phyloP scores from a whole-genome alignment of 1,139 yeast species.

The Yamadazyma taylorii region DNA sequence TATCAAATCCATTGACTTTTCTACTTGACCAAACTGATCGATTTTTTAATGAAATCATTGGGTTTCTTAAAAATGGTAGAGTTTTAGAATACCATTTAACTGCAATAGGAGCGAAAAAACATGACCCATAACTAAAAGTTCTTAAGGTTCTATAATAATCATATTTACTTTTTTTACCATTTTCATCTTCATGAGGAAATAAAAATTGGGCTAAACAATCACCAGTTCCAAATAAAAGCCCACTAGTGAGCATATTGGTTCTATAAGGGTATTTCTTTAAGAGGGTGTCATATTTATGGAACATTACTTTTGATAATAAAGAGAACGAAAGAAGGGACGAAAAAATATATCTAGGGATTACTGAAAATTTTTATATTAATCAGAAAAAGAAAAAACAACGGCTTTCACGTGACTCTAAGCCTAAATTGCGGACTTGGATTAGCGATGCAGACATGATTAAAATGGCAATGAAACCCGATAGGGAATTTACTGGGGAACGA shows the following conservation, averaged over 20 bases:
- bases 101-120: constrained; percentile 77
- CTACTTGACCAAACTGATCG: constrained; percentile 16
- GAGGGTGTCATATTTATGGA: constrained; percentile 40
- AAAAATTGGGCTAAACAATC: constrained; percentile 68
- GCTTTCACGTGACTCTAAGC: constrained; percentile 1
- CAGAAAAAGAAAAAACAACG: not conserved
- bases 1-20: constrained; percentile 30
- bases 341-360: not conserved
- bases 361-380: constrained; percentile 3
- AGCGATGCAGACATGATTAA: no score
- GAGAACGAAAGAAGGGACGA: not conserved
- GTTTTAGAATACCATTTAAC: constrained; percentile 64
- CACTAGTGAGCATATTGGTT: constrained; percentile 57
- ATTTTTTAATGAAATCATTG: constrained; percentile 25
- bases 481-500: no score
- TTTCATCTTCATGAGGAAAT: constrained; percentile 40
- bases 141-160: constrained; percentile 51
- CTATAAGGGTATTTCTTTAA: constrained; percentile 50
- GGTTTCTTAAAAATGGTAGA: constrained; percentile 50
- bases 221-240: constrained; percentile 70
- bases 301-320: constrained; percentile 11
- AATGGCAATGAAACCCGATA: no score
- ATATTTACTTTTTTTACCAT: constrained; percentile 11
- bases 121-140: constrained; percentile 70
- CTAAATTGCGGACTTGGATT: constrained; percentile 1